Conservation (phyloP, 2,329 filamentous ascomycete species). For the Aspergillus tanneri region DNA sequence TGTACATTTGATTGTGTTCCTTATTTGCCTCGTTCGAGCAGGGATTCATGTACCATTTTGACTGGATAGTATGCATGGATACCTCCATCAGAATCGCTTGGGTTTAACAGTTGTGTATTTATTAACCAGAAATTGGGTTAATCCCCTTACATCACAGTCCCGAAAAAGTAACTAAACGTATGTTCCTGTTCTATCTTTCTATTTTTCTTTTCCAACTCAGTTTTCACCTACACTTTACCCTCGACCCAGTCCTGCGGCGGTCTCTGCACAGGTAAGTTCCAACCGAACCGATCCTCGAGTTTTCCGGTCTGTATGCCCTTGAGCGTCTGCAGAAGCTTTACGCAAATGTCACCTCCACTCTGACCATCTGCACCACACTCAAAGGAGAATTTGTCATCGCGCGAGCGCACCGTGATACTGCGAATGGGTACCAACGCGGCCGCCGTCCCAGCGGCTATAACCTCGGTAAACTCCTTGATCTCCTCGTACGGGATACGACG, state of each 20-base stretch:
- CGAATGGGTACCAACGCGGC: slow-evolving; percentile 88
- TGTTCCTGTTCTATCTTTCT: no score
- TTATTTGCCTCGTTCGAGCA: background rate
- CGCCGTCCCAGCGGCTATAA: slow-evolving; percentile 89
- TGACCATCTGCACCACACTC: slow-evolving; percentile 41
- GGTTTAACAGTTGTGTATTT: no score
- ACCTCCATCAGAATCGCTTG: no score
- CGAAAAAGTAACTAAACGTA: no score
- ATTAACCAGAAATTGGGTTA: no score
- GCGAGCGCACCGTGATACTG: slow-evolving; percentile 73
- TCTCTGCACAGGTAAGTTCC: slow-evolving; percentile 54
- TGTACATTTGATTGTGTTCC: background rate
- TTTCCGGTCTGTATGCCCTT: slow-evolving; percentile 85
- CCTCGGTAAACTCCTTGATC: slow-evolving; percentile 65
- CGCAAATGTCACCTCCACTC: slow-evolving; percentile 64
- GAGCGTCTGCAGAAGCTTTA: slow-evolving; percentile 70
- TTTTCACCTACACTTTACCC: background rate
- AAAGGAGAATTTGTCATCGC: slow-evolving; percentile 57
- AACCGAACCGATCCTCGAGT: slow-evolving; percentile 72
- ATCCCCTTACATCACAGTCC: no score
- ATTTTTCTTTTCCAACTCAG: background rate
- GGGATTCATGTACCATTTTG: background rate
- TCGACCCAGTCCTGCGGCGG: slow-evolving; percentile 34
- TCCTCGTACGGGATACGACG: slow-evolving; percentile 64
- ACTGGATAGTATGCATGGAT: no score